Percentiles rank a stretch among this genome's conserved stretches.
phyloP scores from a whole-genome alignment of 495 filamentous ascomycete genomes.

The Polyplosphaeria fusca region DNA sequence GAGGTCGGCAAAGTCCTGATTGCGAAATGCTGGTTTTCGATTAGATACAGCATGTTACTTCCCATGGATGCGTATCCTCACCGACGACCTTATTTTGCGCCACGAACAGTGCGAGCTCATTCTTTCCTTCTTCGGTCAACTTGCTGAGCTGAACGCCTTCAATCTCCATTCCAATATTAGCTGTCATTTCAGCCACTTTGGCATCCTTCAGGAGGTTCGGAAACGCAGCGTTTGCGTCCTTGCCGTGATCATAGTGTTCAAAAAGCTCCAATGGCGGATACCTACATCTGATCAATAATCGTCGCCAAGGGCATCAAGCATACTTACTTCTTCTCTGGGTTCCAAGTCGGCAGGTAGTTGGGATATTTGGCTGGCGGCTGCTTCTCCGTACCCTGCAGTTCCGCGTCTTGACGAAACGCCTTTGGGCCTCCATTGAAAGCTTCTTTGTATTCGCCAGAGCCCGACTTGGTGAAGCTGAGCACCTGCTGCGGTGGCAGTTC shows the following conservation, averaged over 20 bases:
- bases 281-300: conserved; percentile 13
- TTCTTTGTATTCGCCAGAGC: conserved; percentile 35
- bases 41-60: background rate
- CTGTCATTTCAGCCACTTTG: conserved; percentile 59
- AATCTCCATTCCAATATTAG: conserved; percentile 73
- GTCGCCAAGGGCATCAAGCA: conserved; percentile 3
- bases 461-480: conserved; percentile 20
- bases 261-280: conserved; percentile 67
- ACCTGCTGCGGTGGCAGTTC: conserved; percentile 20
- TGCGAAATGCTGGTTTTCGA: conserved; percentile 58
- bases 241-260: conserved; percentile 68
- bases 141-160: conserved; percentile 71
- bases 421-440: conserved; percentile 36
- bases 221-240: conserved; percentile 64
- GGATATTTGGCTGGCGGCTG: conserved; percentile 58
- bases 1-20: conserved; percentile 75
- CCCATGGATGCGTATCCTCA: conserved; percentile 2
- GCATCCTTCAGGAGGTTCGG: conserved; percentile 62
- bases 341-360: conserved; percentile 76
- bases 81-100: conserved; percentile 74
- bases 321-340: conserved; percentile 52
- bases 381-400: conserved; percentile 39
- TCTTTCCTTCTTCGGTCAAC: conserved; percentile 64
- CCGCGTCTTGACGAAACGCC: conserved; percentile 31
- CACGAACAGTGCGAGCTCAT: conserved; percentile 75